phyloP scores from a whole-genome alignment of 345 rosid genomes.

The Mallotus nudiflorus region DNA sequence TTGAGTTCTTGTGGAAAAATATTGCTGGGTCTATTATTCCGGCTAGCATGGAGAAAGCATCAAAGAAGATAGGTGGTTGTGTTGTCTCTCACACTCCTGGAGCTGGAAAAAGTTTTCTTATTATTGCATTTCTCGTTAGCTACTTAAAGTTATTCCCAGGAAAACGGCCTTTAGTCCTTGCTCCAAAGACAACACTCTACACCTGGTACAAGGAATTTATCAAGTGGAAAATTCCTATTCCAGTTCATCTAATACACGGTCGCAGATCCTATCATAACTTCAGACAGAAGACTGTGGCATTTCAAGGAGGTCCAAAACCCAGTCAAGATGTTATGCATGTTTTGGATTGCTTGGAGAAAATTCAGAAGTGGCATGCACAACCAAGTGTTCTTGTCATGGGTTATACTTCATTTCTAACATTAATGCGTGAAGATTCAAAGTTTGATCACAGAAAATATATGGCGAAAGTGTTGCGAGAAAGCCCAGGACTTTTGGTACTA shows the following conservation, averaged over 20 bases:
- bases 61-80: constrained; percentile 75
- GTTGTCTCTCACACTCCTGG: constrained; percentile 95
- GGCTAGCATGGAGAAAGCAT: constrained; percentile 47
- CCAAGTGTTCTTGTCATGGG: constrained; percentile 99
- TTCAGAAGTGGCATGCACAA: constrained; percentile 86
- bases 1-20: constrained; percentile 88
- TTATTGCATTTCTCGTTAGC: constrained; percentile 86
- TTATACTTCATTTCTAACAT: constrained; percentile 79
- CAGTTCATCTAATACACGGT: constrained; percentile 86
- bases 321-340: constrained; percentile 86
- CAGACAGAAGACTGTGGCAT: constrained; percentile 37
- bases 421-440: constrained; percentile 85
- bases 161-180: constrained; percentile 80
- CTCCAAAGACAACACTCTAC: constrained; percentile 90
- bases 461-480: constrained; percentile 86
- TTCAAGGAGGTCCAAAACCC: constrained; percentile 56
- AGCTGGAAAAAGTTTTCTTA: constrained; percentile 89
- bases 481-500: constrained; percentile 78
- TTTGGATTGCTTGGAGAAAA: constrained; percentile 82
- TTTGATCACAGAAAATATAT: constrained; percentile 72
- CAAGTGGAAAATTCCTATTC: constrained; percentile 84
- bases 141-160: constrained; percentile 85
- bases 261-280: constrained; percentile 63
- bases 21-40: constrained; percentile 75
- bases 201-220: constrained; percentile 96